Evolutionary conservation across 1,139 yeast species (phyloP), one percentile per base, ranked within the genome.

Genomic region (Zygosaccharomyces sapae): DNA sequence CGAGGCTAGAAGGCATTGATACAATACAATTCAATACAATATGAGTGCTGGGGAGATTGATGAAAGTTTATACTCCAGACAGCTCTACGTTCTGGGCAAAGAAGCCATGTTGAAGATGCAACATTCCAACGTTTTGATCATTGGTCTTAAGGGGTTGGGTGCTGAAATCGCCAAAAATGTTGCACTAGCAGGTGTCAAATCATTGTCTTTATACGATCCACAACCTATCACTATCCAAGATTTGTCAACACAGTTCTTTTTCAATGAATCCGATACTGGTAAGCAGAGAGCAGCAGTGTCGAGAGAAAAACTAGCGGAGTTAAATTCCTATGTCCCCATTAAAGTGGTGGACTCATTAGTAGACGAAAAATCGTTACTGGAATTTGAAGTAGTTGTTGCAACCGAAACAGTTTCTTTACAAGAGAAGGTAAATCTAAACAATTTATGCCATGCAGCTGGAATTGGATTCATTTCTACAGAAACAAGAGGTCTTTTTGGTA

Each of bases 41-140:
- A 40, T 40, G 37, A 33, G 38, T 18, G 31, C 43, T 44, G 61
- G 58, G 46, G 81, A 74, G 51, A 90, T 92, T 61, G 98, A 92
- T 66, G 98, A 92, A 74, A 79, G 95, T 49, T 76, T 92, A 60
- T 92, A 92, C 75, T 89, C 97, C 43, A 88, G 98, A 68, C 98
- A 92, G 71, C 78, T 92, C 67, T 88, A 89, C 59, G 97, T 89
- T 48, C 71, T 89, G 59, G 97, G 97, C 49, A 86, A 87, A 62
- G 98, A 92, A 58, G 99, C 99, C 46, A 92, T 92, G 99, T 75
- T 90, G 61, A 86, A 88, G 68, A 87, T 92, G 97, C 96, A 92
- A 63, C 76, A 80, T 56, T 89, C 97, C 38, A 88, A 86, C 61
- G 96, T 92, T 16, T 77, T 92, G 45, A 75, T 92, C 47, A 80